Percentiles rank a stretch among this genome's conserved stretches.
These are phyloP conservation scores for Phytophthora hibernalis DNA, from an alignment of 352 stramenopile species.

Conservation along the genomic window DNA sequence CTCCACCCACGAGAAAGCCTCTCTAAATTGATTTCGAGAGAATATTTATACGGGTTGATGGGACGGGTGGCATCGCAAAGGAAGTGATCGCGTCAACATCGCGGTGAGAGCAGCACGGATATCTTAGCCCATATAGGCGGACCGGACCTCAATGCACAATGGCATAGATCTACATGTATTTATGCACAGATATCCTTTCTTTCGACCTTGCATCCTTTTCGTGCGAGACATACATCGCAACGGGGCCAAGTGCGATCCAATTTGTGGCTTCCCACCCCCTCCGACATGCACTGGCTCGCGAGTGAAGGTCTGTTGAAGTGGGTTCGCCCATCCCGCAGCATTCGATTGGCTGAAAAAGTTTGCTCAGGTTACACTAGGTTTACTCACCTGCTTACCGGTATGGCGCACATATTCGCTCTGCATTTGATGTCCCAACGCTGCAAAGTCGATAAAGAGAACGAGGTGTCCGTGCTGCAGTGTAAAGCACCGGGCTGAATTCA, in stretches of 20 bases:
- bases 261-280: neutral
- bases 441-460: too few relatives aligned
- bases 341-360: neutral
- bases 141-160: neutral
- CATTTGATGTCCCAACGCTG: too few relatives aligned
- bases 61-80: conserved; percentile 14
- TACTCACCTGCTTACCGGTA: too few relatives aligned
- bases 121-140: neutral
- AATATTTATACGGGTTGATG: neutral
- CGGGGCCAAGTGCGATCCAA: neutral
- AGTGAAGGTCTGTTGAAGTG: conserved; percentile 32
- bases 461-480: too few relatives aligned
- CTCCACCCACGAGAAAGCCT: conserved; percentile 41
- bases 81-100: conserved; percentile 26
- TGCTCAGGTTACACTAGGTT: neutral
- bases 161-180: neutral
- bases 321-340: neutral
- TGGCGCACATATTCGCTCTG: too few relatives aligned
- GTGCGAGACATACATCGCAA: neutral
- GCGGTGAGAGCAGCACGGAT: neutral
- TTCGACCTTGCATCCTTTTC: neutral
- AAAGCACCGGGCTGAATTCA: too few relatives aligned
- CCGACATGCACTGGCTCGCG: conserved; percentile 15
- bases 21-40: neutral
- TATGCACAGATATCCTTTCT: neutral